phyloP scores from a whole-genome alignment of 2,329 filamentous ascomycete species.

The Phoma sp. region DNA sequence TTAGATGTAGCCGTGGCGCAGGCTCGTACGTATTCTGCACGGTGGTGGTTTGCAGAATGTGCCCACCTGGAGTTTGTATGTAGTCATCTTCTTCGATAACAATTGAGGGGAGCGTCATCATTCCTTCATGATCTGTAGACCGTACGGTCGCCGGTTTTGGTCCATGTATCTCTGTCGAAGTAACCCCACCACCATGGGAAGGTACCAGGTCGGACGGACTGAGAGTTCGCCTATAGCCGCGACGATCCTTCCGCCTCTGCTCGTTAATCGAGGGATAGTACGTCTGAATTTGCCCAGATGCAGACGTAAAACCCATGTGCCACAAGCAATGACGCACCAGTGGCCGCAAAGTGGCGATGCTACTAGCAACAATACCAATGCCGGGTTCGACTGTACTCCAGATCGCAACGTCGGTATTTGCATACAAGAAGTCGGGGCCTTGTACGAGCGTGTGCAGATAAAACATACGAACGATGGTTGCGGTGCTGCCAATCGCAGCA shows the following conservation, averaged over 20 bases:
- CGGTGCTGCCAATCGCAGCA: constrained; percentile 55
- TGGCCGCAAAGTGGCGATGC: constrained; percentile 57
- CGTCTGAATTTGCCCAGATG: constrained; percentile 21
- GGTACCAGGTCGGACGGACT: constrained; percentile 27
- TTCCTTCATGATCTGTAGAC: neutral
- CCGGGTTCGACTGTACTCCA: constrained; percentile 41
- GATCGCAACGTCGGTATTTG: constrained; percentile 52
- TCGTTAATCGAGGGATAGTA: constrained; percentile 17
- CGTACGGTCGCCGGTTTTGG: constrained; percentile 1
- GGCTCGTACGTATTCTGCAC: constrained; percentile 28
- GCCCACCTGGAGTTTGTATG: constrained; percentile 4
- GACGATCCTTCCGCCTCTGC: constrained; percentile 21
- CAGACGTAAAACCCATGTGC: constrained; percentile 27
- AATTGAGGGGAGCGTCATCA: constrained; percentile 8
- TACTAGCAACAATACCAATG: constrained; percentile 54
- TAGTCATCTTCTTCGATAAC: constrained; percentile 7
- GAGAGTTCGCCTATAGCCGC: constrained; percentile 29
- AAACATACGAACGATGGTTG: constrained; percentile 55
- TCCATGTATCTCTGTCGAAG: constrained; percentile 20
- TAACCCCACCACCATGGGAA: constrained; percentile 16
- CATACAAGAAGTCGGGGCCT: constrained; percentile 50
- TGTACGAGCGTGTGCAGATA: constrained; percentile 48
- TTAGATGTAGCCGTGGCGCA: constrained; percentile 25
- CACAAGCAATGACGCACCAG: constrained; percentile 48
- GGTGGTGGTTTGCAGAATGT: constrained; percentile 28